Percentiles rank a stretch among this genome's conserved stretches.
These are phyloP conservation scores for Calonectria honghensis DNA, from an alignment of 2,329 filamentous ascomycete genomes.

Conservation along the genomic window DNA sequence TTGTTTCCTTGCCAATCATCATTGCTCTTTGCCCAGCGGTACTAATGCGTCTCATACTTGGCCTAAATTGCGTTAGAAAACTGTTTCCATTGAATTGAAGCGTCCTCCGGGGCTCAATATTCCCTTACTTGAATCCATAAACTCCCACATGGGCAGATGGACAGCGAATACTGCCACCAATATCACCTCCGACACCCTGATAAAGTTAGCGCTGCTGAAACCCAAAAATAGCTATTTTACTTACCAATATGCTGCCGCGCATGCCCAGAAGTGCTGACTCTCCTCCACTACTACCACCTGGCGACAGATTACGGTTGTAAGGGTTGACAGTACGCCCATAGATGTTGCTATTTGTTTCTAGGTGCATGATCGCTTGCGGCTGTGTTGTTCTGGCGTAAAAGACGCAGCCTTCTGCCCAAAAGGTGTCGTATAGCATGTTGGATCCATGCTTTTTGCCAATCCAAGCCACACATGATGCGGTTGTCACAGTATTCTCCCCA, in stretches of 20 bases:
- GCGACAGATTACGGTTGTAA: constrained; percentile 74
- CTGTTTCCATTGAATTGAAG: no score
- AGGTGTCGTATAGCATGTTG: constrained; percentile 56
- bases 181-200: constrained; percentile 64
- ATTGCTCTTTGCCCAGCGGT: constrained; percentile 50
- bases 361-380: constrained; percentile 73
- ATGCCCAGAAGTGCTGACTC: constrained; percentile 64
- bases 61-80: constrained; percentile 47
- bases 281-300: constrained; percentile 80
- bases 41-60: constrained; percentile 57
- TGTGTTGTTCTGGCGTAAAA: constrained; percentile 80
- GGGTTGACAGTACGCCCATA: constrained; percentile 79
- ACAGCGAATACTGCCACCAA: constrained; percentile 63
- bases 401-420: constrained; percentile 57
- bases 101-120: no score
- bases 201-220: not conserved
- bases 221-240: not conserved
- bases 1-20: constrained; percentile 61
- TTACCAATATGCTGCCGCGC: constrained; percentile 63
- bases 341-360: constrained; percentile 79
- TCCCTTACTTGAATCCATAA: constrained; percentile 59
- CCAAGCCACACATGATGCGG: constrained; percentile 56
- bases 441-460: constrained; percentile 59
- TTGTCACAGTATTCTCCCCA: constrained; percentile 54
- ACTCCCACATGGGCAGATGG: constrained; percentile 61